Evolutionary conservation across 192 early-diverging fungal species (phyloP), one percentile per base, ranked within the genome.

Genomic region (Coemansia sp.): DNA sequence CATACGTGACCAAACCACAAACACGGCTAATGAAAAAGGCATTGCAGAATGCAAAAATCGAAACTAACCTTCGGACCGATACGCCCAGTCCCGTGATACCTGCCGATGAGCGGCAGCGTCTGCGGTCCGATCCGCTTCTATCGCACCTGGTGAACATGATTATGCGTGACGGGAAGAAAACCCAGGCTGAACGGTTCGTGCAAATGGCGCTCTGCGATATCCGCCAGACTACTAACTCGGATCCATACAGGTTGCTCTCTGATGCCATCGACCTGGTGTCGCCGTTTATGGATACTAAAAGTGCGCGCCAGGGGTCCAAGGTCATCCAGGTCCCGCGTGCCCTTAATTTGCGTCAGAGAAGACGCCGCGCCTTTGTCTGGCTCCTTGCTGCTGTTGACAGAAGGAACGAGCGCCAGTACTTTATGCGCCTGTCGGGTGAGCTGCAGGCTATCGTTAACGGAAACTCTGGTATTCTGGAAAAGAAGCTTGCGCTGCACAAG

Each of bases 131-230:
- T 70, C 85, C 89, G 2, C 79, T 94, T 13, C 57, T 93, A 10
- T 81, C 84, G 20, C 92, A 92, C 31, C 64, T 94, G 9, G 90
- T 93, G 38, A 95, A 94, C 79, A 94, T 89, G 61, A 85, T 97
- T 56, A 97, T 97, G 94, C 79, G 87, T 60, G 86, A 94, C 61
- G 95, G 95, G 33, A 93, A 94, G 75, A 98, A 96, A 71, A 84
- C 87, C 8, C 83, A 75, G 6, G 92, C 94, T 8, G 85, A 89
- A 45, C 65, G 86, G 7, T 70, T 87, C 19, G 74, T 96, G 2
- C 67, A 75, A 8, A 84, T 85, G 58, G 91, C 91, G 8, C 67
- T 95, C 36, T 57, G 81, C 29, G 79, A 88, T 55, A 89, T 98
- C 42, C 82, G 84, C 36, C 37, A 67, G 30, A 72, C 83, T 42